phyloP scores from a whole-genome alignment of 768 basidiomycete species.

The Grammothele lineata region DNA sequence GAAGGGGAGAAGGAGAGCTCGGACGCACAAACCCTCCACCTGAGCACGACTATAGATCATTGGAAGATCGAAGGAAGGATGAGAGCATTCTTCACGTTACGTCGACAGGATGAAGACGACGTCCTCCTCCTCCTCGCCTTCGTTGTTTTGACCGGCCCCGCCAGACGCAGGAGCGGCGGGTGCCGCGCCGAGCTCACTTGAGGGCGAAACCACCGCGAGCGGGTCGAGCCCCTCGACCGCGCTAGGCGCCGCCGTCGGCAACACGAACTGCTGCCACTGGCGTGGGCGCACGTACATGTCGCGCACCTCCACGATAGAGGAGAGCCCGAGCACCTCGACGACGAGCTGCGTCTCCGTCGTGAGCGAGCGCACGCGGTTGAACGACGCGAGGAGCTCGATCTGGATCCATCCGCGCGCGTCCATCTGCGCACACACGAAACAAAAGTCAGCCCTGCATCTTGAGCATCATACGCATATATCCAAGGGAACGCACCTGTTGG shows the following conservation, averaged over 20 bases:
- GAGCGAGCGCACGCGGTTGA: conserved; percentile 74
- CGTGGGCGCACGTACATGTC: conserved; percentile 65
- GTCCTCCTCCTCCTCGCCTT: too few relatives aligned
- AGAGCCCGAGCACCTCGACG: conserved; percentile 63
- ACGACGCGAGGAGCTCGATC: conserved; percentile 76
- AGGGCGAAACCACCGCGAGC: too few relatives aligned
- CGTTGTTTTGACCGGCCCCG: too few relatives aligned
- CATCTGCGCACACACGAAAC: conserved; percentile 53
- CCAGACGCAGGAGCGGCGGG: too few relatives aligned
- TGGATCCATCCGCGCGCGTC: conserved; percentile 86
- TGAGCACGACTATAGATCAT: too few relatives aligned
- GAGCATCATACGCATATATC: too few relatives aligned
- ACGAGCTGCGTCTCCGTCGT: conserved; percentile 60
- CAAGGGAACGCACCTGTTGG: conserved; percentile 51
- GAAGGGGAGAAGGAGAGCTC: too few relatives aligned
- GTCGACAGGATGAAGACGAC: too few relatives aligned
- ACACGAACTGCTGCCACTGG: conserved; percentile 56
- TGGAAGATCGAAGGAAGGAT: too few relatives aligned
- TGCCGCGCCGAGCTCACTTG: too few relatives aligned
- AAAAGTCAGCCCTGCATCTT: background rate
- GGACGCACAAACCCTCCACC: too few relatives aligned
- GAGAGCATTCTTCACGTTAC: too few relatives aligned
- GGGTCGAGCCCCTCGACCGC: background rate
- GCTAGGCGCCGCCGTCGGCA: conserved; percentile 48
- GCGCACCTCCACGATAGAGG: conserved; percentile 66